phyloP scores from a whole-genome alignment of 169 alveolate genomes.

The Plasmodium billcollinsi region DNA sequence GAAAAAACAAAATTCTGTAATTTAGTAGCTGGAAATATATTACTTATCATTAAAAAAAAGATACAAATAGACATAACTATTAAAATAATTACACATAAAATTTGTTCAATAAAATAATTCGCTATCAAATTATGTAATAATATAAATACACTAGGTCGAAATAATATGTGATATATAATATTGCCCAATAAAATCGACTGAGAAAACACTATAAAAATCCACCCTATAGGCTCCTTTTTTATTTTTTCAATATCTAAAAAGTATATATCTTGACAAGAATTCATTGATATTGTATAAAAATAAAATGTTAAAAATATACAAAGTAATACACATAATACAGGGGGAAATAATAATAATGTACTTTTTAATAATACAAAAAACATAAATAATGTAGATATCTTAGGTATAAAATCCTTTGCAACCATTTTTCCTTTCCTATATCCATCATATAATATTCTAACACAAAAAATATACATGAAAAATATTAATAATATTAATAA shows the following conservation, averaged over 20 bases:
- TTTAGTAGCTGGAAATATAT: slow-evolving; percentile 56
- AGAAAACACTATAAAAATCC: slow-evolving; percentile 66
- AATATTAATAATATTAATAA: slow-evolving; percentile 28
- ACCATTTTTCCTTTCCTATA: slow-evolving; percentile 32
- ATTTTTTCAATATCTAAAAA: slow-evolving; percentile 25
- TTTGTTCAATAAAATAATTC: slow-evolving; percentile 8
- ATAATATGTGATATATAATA: slow-evolving; percentile 44
- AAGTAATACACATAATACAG: slow-evolving; percentile 30
- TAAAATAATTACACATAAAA: slow-evolving; percentile 24
- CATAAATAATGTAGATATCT: slow-evolving; percentile 42
- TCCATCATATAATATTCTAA: slow-evolving; percentile 39
- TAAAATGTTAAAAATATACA: slow-evolving; percentile 56
- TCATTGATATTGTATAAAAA: slow-evolving; percentile 63
- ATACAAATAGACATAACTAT: slow-evolving; percentile 24
- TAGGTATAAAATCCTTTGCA: slow-evolving; percentile 56
- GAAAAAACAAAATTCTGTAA: slow-evolving; percentile 74
- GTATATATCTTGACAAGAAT: slow-evolving; percentile 23
- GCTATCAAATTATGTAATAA: not conserved
- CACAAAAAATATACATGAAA: slow-evolving; percentile 47
- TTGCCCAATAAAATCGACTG: slow-evolving; percentile 53
- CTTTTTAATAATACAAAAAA: slow-evolving; percentile 55
- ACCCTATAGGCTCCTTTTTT: slow-evolving; percentile 65
- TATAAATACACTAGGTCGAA: slow-evolving; percentile 14
- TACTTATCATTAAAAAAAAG: slow-evolving; percentile 68
- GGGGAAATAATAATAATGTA: slow-evolving; percentile 11